These are phyloP conservation scores for Glycine tomentella DNA, from an alignment of 306 rosid genomes.

Conservation along the genomic window DNA sequence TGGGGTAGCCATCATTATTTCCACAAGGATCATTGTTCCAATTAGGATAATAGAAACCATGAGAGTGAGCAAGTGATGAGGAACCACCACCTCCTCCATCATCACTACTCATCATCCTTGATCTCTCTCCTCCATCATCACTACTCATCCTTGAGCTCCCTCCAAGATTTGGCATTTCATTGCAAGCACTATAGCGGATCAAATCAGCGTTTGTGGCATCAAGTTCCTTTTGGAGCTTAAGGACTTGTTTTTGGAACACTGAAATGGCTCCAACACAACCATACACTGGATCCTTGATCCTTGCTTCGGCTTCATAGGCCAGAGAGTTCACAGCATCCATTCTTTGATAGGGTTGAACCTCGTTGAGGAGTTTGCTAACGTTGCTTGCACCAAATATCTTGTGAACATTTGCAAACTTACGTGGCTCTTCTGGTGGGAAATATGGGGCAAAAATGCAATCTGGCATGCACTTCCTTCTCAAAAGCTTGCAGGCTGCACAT, in stretches of 20 bases:
- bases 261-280: slow-evolving; percentile 94
- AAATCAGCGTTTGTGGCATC: slow-evolving; percentile 83
- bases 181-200: slow-evolving; percentile 51
- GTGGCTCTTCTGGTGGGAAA: slow-evolving; percentile 91
- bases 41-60: slow-evolving; percentile 48
- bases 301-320: slow-evolving; percentile 94
- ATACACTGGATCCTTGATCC: slow-evolving; percentile 90
- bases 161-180: too few relatives aligned
- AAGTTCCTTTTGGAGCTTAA: slow-evolving; percentile 85
- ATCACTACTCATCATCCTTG: too few relatives aligned
- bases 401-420: slow-evolving; percentile 86
- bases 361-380: slow-evolving; percentile 82
- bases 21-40: slow-evolving; percentile 52
- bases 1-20: slow-evolving; percentile 32
- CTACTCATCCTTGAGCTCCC: too few relatives aligned
- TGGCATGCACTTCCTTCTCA: slow-evolving; percentile 82
- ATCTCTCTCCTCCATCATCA: too few relatives aligned
- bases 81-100: too few relatives aligned
- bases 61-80: slow-evolving; percentile 13
- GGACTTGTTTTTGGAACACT: slow-evolving; percentile 77
- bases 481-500: slow-evolving; percentile 93
- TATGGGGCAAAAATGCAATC: slow-evolving; percentile 85
- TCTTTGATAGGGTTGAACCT: slow-evolving; percentile 80
- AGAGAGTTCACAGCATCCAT: slow-evolving; percentile 89
- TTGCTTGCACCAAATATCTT: slow-evolving; percentile 96